A percentile compares a stretch with the other conserved stretches of the same genome.
phyloP scores from a whole-genome alignment of 805 yeast genomes.

The Suhomyces vadensis region DNA sequence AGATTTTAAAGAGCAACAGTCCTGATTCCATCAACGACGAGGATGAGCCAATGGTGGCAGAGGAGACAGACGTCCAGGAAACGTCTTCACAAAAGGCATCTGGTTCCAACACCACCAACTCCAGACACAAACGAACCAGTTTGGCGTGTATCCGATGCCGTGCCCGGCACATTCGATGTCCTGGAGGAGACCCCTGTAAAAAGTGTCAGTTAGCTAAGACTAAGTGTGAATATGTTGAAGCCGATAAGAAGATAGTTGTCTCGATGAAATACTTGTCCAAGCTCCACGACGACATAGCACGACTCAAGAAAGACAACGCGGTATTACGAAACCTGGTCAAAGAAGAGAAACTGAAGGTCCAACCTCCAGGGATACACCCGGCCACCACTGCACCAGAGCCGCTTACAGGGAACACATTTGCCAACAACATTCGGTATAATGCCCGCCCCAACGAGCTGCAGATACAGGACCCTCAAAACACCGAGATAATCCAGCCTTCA shows the following conservation, averaged over 20 bases:
- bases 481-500: conserved; percentile 67
- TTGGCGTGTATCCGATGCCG: conserved; percentile 66
- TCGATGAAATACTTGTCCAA: conserved; percentile 68
- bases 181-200: conserved; percentile 73
- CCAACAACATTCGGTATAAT: conserved; percentile 16
- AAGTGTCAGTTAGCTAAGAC: conserved; percentile 58
- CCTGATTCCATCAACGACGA: neutral
- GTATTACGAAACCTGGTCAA: conserved; percentile 48
- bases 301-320: conserved; percentile 66
- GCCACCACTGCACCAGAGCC: neutral
- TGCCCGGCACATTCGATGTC: conserved; percentile 71
- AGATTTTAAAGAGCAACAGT: neutral
- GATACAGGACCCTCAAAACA: conserved; percentile 3
- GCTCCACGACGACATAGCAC: conserved; percentile 66
- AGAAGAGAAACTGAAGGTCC: conserved; percentile 20
- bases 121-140: conserved; percentile 33
- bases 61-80: neutral
- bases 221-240: conserved; percentile 70
- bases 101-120: conserved; percentile 3
- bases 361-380: neutral
- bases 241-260: conserved; percentile 69
- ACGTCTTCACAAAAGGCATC: neutral
- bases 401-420: conserved; percentile 13
- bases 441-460: conserved; percentile 8
- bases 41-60: neutral